phyloP scores from a whole-genome alignment of 116 monocot genomes.

The Trichopus zeylanicus region DNA sequence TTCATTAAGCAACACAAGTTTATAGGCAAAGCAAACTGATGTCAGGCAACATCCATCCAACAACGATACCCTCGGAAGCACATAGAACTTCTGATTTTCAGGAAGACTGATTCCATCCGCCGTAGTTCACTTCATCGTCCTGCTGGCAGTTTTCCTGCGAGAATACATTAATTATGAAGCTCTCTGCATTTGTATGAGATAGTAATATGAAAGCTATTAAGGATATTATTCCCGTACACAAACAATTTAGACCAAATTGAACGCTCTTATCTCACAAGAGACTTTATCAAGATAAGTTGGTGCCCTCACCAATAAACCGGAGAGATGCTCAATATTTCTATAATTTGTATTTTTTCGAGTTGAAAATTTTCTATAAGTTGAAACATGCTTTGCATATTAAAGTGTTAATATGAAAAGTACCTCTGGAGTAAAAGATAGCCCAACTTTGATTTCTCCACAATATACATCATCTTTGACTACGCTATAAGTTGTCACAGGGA shows the following conservation, averaged over 20 bases:
- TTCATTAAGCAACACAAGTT: no score
- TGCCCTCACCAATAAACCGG: no score
- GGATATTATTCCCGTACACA: no score
- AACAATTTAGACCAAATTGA: no score
- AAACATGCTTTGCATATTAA: not conserved
- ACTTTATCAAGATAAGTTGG: no score
- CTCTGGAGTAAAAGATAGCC: conserved; percentile 67
- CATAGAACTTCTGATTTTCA: not conserved
- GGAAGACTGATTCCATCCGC: conserved; percentile 44
- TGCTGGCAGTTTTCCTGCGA: conserved; percentile 14
- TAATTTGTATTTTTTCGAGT: no score
- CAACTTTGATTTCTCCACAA: conserved; percentile 81
- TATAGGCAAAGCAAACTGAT: no score
- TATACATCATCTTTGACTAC: conserved; percentile 83
- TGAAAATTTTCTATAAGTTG: not conserved
- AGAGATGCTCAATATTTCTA: no score
- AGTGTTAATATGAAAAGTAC: conserved; percentile 20
- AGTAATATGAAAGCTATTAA: no score
- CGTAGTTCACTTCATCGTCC: conserved; percentile 28
- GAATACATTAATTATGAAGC: not conserved
- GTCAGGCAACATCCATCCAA: no score
- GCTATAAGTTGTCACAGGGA: conserved; percentile 69
- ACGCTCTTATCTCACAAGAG: no score
- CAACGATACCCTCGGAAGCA: not conserved
- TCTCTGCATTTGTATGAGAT: not conserved